phyloP scores from a whole-genome alignment of 164 flowering plant genomes.

The Dillenia turbinata region DNA sequence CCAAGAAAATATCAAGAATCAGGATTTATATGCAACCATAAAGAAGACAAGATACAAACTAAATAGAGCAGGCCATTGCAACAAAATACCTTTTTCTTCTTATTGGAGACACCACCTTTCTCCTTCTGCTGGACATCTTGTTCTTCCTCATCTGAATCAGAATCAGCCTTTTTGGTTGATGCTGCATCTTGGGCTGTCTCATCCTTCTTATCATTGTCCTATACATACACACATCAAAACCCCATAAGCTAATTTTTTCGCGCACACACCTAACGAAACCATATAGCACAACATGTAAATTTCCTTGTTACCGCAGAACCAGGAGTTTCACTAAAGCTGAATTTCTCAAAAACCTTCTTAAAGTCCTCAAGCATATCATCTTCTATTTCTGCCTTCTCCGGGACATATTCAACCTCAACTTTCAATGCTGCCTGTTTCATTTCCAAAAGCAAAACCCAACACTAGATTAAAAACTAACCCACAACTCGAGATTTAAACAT shows the following conservation, averaged over 20 bases:
- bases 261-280: too few relatives aligned
- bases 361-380: constrained; percentile 68
- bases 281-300: too few relatives aligned
- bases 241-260: too few relatives aligned
- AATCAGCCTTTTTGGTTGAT: constrained; percentile 51
- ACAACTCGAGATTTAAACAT: not conserved
- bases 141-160: constrained; percentile 91
- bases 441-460: not conserved
- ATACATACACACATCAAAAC: not conserved
- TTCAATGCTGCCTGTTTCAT: constrained; percentile 37
- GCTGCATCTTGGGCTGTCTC: constrained; percentile 49
- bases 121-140: constrained; percentile 73
- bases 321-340: constrained; percentile 41
- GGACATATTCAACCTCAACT: constrained; percentile 80
- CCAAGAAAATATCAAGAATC: not conserved
- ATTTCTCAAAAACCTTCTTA: constrained; percentile 77
- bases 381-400: constrained; percentile 78
- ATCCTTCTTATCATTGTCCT: constrained; percentile 75
- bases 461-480: not conserved
- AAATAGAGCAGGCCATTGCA: not conserved
- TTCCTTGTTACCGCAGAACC: constrained; percentile 39
- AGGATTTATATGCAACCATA: not conserved
- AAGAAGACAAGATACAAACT: not conserved
- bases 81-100: constrained; percentile 81
- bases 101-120: constrained; percentile 69